Evolutionary conservation across 176 grass and related monocot species (phyloP), one percentile per base, ranked within the genome.

Genomic region (Eleusine coracana): DNA sequence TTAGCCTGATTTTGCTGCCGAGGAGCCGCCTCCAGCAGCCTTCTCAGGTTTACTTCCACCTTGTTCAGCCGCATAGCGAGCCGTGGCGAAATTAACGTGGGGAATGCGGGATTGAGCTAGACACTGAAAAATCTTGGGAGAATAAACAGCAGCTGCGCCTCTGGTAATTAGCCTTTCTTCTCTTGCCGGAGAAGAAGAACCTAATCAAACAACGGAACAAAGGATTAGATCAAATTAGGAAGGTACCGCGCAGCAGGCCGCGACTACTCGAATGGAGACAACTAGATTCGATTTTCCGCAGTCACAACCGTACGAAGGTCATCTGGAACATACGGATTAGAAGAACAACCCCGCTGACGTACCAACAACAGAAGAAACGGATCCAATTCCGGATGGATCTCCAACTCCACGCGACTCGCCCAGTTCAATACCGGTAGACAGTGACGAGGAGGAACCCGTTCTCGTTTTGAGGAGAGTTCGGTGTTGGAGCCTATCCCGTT

Each of bases 41-140:
- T 91, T 86, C 37, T 93, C 60, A 99, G 80, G 82, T 99, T 99
- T 83, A 96, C 89, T 80, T 99, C 93, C 20, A 92, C 89, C 85
- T 91, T 99, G 76, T 88, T 96, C 40, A 93, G 83, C 75, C 86
- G 84, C 96, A 96, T 96, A 58, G 59, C 56, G 42, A 73, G 66
- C 48, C 0, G 64, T 69, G 51, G 66, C 13, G 4, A 78, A 25
- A n/a, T 51, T 23, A 17, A 25, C 15, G 27, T 29, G n/a, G 44
- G 5, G 70, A 4, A 16, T 7, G 21, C 7, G 2, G 21, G 12
- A 10, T 27, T 42, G 39, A 48, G 69, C 4, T 16, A 1, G 21
- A 31, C 44, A 25, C 25, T 1, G 0, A 13, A 27, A 27, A 27
- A 0, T 3, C 2, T 25, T 6, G 11, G n/a, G 25, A 71, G 5